Evolutionary conservation across 805 yeast genomes (phyloP), one percentile per base, ranked within the genome.

Genomic region (Pichia deserticola): DNA sequence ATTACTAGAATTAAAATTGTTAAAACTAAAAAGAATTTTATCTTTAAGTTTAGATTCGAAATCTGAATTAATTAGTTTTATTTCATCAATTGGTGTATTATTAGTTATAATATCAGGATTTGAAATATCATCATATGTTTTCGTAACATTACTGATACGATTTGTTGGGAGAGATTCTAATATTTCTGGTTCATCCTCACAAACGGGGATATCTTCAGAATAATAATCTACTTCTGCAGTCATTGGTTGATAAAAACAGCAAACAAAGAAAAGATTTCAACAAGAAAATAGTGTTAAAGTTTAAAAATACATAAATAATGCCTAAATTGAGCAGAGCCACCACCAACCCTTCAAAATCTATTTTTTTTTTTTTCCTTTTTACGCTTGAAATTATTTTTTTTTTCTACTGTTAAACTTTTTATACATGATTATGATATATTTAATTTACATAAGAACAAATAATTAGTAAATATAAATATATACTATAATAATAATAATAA

Each of bases 131-230:
- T 20, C 12, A 43, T 36, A 29, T 49, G 25, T 5, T 34, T 9
- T n/a, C 13, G 7, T 5, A 1, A 30, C 15, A 5, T 3, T 36
- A 7, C 25, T 45, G 25, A 29, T 10, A 8, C 9, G 3, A 12
- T 9, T 25, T 10, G 34, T 10, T 9, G 54, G 53, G 25, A 51
- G 10, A 5, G 57, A 37, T 35, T 61, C 67, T 7, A 60, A 42
- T 3, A 62, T 49, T 40, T 62, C 65, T 5, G 47, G 40, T 25
- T 61, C 65, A 12, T 49, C 52, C 4, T 36, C 48, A 9, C 33
- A 41, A 6, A 49, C 49, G 37, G 58, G 51, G 4, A 63, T 48
- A 20, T 62, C 65, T 42, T 60, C 63, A 1, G 65, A 55, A 38
- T 61, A 63, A 35, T 56, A 63, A 37, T 63, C 67, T 5, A 32